Percentiles rank a stretch among this genome's conserved stretches.
Conservation (phyloP, 305 asterid species). For the Rubia tinctorum region DNA sequence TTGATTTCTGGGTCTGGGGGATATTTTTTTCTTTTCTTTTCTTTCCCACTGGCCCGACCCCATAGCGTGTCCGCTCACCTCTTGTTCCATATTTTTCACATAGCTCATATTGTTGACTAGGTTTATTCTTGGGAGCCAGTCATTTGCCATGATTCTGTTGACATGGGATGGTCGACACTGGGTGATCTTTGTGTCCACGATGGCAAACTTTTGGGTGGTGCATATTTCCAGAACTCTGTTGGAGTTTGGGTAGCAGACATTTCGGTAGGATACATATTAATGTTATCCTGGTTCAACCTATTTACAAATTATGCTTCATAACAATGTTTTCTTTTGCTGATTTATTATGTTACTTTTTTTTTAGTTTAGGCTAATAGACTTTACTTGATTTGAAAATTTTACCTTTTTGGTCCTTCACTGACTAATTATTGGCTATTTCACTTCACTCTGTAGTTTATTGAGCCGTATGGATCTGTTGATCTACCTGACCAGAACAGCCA, state of each 20-base stretch:
- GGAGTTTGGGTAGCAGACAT: conserved; percentile 96
- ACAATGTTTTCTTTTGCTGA: not conserved
- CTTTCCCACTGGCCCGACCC: not conserved
- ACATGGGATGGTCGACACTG: conserved; percentile 96
- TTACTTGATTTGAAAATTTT: conserved; percentile 7
- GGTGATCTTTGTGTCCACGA: conserved; percentile 91
- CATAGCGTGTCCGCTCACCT: not conserved
- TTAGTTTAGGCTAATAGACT: conserved; percentile 3
- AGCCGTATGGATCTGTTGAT: conserved; percentile 57
- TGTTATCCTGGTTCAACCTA: conserved; percentile 20
- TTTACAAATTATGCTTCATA: conserved; percentile 2
- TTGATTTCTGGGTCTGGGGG: conserved; percentile 7
- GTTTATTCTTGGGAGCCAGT: conserved; percentile 99
- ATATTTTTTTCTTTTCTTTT: conserved; percentile 9
- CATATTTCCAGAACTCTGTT: conserved; percentile 84
- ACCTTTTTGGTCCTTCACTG: conserved; percentile 4
- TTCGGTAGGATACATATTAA: conserved; percentile 46
- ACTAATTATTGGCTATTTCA: conserved; percentile 3
- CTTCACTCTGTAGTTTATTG: conserved; percentile 57
- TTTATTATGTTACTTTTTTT: not conserved
- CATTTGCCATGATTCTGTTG: conserved; percentile 85
- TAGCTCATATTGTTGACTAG: conserved; percentile 36
- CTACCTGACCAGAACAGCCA: conserved; percentile 47
- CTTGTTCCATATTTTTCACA: conserved; percentile 11
- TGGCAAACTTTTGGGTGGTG: conserved; percentile 91